These are phyloP conservation scores for Cladosporium austrohemisphaericum DNA, from an alignment of 2,329 filamentous ascomycete genomes.

Conservation along the genomic window DNA sequence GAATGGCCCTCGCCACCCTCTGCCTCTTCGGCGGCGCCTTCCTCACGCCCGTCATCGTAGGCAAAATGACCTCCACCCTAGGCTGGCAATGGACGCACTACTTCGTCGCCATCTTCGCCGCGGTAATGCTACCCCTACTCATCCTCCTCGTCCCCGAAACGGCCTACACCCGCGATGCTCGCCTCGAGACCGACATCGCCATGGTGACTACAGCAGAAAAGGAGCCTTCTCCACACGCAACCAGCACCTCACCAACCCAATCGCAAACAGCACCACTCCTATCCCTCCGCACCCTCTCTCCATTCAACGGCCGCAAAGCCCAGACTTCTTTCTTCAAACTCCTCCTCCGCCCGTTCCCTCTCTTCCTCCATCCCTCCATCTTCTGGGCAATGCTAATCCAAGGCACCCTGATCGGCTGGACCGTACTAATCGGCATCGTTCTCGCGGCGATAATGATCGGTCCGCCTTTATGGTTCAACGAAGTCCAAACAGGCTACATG, in stretches of 20 bases:
- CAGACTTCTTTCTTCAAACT: conserved; percentile 67
- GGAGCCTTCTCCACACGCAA: neutral
- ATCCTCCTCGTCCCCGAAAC: conserved; percentile 83
- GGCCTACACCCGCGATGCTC: conserved; percentile 63
- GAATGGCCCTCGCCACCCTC: conserved; percentile 78
- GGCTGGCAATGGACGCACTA: conserved; percentile 90
- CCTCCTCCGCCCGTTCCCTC: conserved; percentile 69
- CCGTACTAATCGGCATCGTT: conserved; percentile 83
- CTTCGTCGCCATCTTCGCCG: conserved; percentile 80
- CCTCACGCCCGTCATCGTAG: conserved; percentile 83
- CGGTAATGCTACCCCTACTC: conserved; percentile 63
- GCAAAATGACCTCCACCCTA: conserved; percentile 72
- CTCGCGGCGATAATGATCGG: conserved; percentile 78
- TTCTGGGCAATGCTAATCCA: conserved; percentile 79
- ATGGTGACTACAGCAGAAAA: conserved; percentile 24
- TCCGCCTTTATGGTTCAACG: conserved; percentile 75
- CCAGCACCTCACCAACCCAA: neutral
- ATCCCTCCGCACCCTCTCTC: conserved; percentile 28
- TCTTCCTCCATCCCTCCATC: conserved; percentile 81
- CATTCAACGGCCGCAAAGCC: conserved; percentile 80
- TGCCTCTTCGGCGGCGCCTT: conserved; percentile 69
- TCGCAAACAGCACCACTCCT: conserved; percentile 19
- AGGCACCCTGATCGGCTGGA: conserved; percentile 91
- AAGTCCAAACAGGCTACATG: conserved; percentile 78
- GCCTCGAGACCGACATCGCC: conserved; percentile 66